phyloP scores from a whole-genome alignment of 2,329 filamentous ascomycete species.

The Gnomoniopsis smithogilvyi region DNA sequence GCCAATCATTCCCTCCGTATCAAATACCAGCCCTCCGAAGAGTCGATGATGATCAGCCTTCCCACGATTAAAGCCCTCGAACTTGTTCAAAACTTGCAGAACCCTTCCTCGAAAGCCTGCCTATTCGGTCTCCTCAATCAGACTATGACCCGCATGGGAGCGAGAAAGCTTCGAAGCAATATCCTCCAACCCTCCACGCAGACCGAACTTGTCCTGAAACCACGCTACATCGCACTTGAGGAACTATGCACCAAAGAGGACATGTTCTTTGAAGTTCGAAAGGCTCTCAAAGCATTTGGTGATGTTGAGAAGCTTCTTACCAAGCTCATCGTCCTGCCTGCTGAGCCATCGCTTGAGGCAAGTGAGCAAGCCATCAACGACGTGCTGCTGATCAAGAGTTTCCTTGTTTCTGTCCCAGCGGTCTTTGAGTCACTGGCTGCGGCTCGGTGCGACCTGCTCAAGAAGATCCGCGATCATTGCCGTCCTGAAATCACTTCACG shows the following conservation, averaged over 20 bases:
- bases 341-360: slow-evolving; percentile 60
- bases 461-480: slow-evolving; percentile 68
- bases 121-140: slow-evolving; percentile 83
- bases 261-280: slow-evolving; percentile 74
- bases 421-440: slow-evolving; percentile 66
- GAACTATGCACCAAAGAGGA: slow-evolving; percentile 81
- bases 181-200: slow-evolving; percentile 84
- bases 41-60: slow-evolving; percentile 93
- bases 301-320: slow-evolving; percentile 80
- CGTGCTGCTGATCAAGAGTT: slow-evolving; percentile 82
- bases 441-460: slow-evolving; percentile 61
- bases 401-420: slow-evolving; percentile 64
- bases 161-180: slow-evolving; percentile 76
- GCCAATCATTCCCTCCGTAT: slow-evolving; percentile 78
- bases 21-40: slow-evolving; percentile 82
- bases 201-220: slow-evolving; percentile 59
- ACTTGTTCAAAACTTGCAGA: slow-evolving; percentile 81
- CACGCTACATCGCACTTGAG: slow-evolving; percentile 77
- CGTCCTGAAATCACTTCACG: slow-evolving; percentile 56
- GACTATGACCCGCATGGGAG: slow-evolving; percentile 85
- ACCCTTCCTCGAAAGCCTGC: slow-evolving; percentile 74
- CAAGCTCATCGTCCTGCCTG: slow-evolving; percentile 76
- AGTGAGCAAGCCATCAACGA: slow-evolving; percentile 83
- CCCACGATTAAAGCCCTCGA: slow-evolving; percentile 85
- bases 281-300: slow-evolving; percentile 69